phyloP scores from a whole-genome alignment of 805 yeast species.

The Starmerella stellata region DNA sequence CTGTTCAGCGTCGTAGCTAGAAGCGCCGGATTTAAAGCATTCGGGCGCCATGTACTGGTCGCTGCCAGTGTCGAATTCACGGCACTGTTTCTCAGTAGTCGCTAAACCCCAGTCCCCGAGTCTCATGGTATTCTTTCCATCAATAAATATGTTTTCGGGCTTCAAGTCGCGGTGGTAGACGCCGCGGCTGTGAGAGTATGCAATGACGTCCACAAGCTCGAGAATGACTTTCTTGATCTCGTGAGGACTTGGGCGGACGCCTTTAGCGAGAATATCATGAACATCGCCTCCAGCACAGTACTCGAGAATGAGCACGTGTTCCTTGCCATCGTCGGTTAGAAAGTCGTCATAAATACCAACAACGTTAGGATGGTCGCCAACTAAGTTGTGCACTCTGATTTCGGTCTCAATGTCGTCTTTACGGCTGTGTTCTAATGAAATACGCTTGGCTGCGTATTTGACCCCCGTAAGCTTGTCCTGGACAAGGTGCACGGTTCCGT shows the following conservation, averaged over 20 bases:
- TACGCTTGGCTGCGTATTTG: conserved; percentile 72
- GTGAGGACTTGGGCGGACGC: conserved; percentile 26
- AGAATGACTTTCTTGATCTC: conserved; percentile 39
- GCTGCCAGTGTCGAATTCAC: conserved; percentile 72
- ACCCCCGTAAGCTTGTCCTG: conserved; percentile 37
- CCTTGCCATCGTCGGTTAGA: conserved; percentile 28
- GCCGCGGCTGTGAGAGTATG: conserved; percentile 76
- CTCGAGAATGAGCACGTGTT: conserved; percentile 58
- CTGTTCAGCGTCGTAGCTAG: conserved; percentile 54
- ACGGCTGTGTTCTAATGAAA: conserved; percentile 20
- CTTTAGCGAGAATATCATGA: conserved; percentile 49
- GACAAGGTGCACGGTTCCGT: conserved; percentile 80
- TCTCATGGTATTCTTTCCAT: conserved; percentile 36
- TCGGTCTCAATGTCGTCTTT: conserved; percentile 10
- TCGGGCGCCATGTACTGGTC: conserved; percentile 95
- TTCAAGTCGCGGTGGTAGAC: conserved; percentile 94
- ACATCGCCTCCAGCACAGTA: conserved; percentile 72
- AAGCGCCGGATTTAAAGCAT: conserved; percentile 38
- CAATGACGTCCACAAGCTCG: conserved; percentile 68
- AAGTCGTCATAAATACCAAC: conserved; percentile 58
- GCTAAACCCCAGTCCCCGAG: conserved; percentile 87
- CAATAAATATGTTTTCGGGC: conserved; percentile 79
- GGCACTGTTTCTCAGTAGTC: conserved; percentile 37
- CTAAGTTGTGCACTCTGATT: conserved; percentile 51
- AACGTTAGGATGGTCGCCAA: conserved; percentile 63